Percentiles rank a stretch among this genome's conserved stretches.
phyloP scores from a whole-genome alignment of 1,139 yeast genomes.

The Saccharomyces hybrid region DNA sequence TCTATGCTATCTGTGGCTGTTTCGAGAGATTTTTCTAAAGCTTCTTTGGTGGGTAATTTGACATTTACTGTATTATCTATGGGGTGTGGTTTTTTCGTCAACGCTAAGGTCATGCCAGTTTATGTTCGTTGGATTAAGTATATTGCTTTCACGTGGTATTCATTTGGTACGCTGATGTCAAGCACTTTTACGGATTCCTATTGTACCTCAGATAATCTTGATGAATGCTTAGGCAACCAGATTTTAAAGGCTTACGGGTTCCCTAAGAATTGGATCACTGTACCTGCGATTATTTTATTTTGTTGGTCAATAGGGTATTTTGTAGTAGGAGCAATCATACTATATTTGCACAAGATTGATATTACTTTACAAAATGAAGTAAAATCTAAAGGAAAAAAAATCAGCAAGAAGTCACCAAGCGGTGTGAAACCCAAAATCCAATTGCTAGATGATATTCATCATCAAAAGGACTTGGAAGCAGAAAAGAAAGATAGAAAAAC shows the following conservation, averaged over 20 bases:
- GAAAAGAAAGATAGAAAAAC: neutral
- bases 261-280: slow-evolving; percentile 55
- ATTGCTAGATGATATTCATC: slow-evolving; percentile 2
- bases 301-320: slow-evolving; percentile 56
- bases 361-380: slow-evolving; percentile 31
- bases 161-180: slow-evolving; percentile 59
- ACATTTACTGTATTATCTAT: slow-evolving; percentile 66
- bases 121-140: slow-evolving; percentile 82
- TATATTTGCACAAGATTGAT: slow-evolving; percentile 45
- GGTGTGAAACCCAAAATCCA: neutral
- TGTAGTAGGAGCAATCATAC: slow-evolving; percentile 40
- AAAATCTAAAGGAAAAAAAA: slow-evolving; percentile 14
- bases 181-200: slow-evolving; percentile 59
- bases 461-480: slow-evolving; percentile 11
- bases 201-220: slow-evolving; percentile 43
- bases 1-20: slow-evolving; percentile 41
- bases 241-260: slow-evolving; percentile 55
- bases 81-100: slow-evolving; percentile 78
- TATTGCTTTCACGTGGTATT: slow-evolving; percentile 69
- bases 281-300: slow-evolving; percentile 54
- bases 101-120: slow-evolving; percentile 69
- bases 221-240: slow-evolving; percentile 38
- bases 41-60: slow-evolving; percentile 55
- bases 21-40: slow-evolving; percentile 56
- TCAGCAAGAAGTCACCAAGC: neutral